Evolutionary conservation across 2,329 filamentous ascomycete genomes (phyloP).

Genomic region (Beauveria sp.): DNA sequence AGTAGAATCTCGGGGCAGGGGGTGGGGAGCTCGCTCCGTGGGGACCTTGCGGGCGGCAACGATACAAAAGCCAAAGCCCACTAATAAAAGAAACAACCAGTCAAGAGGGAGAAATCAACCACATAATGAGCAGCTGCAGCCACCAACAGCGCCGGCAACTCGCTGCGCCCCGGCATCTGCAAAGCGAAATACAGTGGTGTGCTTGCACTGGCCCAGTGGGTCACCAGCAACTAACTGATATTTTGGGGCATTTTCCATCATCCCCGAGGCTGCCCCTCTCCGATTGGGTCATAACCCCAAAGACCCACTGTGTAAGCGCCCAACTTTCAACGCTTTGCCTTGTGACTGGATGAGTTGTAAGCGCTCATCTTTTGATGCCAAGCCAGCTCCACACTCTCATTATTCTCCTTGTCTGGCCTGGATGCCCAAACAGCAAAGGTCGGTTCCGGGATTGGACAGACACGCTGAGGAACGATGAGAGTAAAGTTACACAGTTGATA

Average conservation of each 20-base stretch:
- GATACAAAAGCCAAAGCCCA: neutral
- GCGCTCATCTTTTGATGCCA: conserved; percentile 9
- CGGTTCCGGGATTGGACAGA: no score
- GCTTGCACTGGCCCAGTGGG: neutral
- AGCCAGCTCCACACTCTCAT: neutral
- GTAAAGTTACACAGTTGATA: no score
- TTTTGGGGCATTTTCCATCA: neutral
- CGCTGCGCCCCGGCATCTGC: neutral
- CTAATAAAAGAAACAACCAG: neutral
- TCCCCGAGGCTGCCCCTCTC: neutral
- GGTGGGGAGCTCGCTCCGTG: neutral
- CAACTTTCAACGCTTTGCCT: neutral
- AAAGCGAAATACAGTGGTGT: neutral
- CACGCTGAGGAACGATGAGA: no score
- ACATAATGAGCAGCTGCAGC: neutral
- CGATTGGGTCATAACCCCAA: conserved; percentile 1
- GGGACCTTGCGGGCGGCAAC: conserved; percentile 6
- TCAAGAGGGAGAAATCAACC: neutral
- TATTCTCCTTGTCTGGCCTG: no score
- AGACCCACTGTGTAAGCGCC: conserved; percentile 10
- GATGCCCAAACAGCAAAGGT: no score
- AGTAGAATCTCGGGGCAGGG: conserved; percentile 1
- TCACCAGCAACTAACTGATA: no score
- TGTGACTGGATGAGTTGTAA: conserved; percentile 11
- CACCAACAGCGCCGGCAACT: neutral